A percentile compares a stretch with the other conserved stretches of the same genome.
Conservation (phyloP, 345 rosid species). For the Euclidium syriacum region DNA sequence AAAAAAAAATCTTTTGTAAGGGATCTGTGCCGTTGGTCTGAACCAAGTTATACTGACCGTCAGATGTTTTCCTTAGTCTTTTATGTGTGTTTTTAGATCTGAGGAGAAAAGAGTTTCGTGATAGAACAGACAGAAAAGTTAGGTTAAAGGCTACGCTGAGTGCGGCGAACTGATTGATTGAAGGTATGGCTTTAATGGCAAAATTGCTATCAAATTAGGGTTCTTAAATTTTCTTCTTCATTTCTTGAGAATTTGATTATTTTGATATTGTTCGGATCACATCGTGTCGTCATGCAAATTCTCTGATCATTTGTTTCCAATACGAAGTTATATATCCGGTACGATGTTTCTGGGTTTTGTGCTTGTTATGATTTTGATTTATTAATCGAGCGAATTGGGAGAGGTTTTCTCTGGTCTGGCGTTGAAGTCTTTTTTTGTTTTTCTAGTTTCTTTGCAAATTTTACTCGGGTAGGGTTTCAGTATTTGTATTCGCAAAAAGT, state of each 20-base stretch:
- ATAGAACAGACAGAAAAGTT: neutral
- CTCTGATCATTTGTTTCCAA: neutral
- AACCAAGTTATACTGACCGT: neutral
- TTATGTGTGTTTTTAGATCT: neutral
- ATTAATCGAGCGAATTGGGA: neutral
- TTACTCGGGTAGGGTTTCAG: too few species aligned
- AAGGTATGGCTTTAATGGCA: neutral
- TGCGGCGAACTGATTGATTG: neutral
- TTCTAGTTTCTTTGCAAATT: neutral
- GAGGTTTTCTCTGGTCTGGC: neutral
- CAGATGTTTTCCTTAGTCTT: neutral
- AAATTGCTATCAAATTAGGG: neutral
- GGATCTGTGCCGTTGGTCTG: slow-evolving; percentile 17
- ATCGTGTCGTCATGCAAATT: neutral
- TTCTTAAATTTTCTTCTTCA: neutral
- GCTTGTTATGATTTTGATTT: neutral
- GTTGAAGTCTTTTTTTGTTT: neutral
- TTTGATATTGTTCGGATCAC: neutral
- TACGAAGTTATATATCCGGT: neutral
- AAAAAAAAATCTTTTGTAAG: too few species aligned
- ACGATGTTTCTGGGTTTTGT: neutral
- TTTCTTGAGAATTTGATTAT: neutral
- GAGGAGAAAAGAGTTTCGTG: neutral
- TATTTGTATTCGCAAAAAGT: neutral
- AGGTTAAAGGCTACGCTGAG: neutral